A percentile compares a stretch with the other conserved stretches of the same genome.
Evolutionary conservation across 345 rosid genomes (phyloP).

Genomic region (Populus tremula): DNA sequence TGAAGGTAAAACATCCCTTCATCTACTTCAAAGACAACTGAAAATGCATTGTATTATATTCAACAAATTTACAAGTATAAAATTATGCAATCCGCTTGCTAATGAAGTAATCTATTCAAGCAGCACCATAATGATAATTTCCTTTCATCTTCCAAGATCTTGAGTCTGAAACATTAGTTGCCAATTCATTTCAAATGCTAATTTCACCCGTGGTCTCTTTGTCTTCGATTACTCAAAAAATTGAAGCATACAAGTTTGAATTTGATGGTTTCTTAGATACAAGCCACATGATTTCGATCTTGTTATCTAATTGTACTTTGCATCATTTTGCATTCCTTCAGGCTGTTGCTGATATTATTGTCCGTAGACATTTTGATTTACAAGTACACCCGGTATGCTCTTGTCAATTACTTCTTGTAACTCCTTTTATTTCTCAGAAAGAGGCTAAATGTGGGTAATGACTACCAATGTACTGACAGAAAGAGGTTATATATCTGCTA

Average conservation of each 20-base stretch:
- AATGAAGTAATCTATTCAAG: neutral
- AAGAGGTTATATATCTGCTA: neutral
- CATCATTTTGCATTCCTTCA: conserved; percentile 26
- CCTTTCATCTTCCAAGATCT: neutral
- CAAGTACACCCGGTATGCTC: conserved; percentile 63
- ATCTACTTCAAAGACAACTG: neutral
- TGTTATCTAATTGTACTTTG: neutral
- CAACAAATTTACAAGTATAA: neutral
- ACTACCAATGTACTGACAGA: neutral
- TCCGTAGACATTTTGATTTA: conserved; percentile 60
- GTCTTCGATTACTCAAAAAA: neutral
- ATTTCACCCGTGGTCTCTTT: neutral
- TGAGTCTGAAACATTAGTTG: neutral
- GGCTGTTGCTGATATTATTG: conserved; percentile 84
- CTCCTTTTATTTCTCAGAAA: neutral
- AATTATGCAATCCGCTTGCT: neutral
- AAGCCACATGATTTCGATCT: neutral
- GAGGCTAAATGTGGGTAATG: neutral
- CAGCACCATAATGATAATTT: neutral
- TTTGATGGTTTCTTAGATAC: neutral
- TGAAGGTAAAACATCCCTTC: conserved; percentile 48
- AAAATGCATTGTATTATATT: neutral
- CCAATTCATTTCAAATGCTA: neutral
- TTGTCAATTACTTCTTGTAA: neutral
- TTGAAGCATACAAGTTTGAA: neutral